Evolutionary conservation across 805 yeast species (phyloP).

Genomic region (Clavispora phyllophila): DNA sequence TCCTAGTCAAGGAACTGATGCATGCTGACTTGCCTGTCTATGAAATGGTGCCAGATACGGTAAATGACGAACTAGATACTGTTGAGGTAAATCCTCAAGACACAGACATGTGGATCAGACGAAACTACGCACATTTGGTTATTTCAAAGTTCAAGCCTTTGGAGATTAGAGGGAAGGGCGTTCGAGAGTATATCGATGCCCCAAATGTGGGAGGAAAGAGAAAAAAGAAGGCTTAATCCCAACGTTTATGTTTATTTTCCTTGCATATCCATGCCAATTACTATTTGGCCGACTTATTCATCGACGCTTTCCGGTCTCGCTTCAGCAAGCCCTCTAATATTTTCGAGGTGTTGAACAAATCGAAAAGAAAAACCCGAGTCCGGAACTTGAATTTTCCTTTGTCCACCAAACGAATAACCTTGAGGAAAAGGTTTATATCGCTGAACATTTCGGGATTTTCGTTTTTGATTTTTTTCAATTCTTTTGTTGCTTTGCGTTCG

Average conservation of each 20-base stretch:
- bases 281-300: slow-evolving; percentile 1
- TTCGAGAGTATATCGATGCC: slow-evolving; percentile 14
- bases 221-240: slow-evolving; percentile 1
- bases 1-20: slow-evolving; percentile 15
- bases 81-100: slow-evolving; percentile 38
- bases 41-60: slow-evolving; percentile 35
- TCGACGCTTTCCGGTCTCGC: slow-evolving; percentile 33
- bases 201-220: slow-evolving; percentile 7
- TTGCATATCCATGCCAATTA: neutral
- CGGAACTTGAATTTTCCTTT: slow-evolving; percentile 57
- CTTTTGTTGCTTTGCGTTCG: slow-evolving; percentile 55
- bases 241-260: neutral
- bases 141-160: slow-evolving; percentile 32
- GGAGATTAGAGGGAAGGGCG: slow-evolving; percentile 18
- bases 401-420: slow-evolving; percentile 49
- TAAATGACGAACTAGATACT: slow-evolving; percentile 31
- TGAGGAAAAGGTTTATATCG: slow-evolving; percentile 48
- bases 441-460: slow-evolving; percentile 50
- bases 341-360: slow-evolving; percentile 45
- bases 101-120: slow-evolving; percentile 33
- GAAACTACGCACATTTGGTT: slow-evolving; percentile 32
- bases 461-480: slow-evolving; percentile 49
- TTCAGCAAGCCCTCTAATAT: slow-evolving; percentile 49
- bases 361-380: slow-evolving; percentile 61
- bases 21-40: slow-evolving; percentile 24